Percentiles rank a stretch among this genome's conserved stretches.
Evolutionary conservation across 73 alveolate genomes (phyloP).

Genomic region (Tetrahymena malaccensis): DNA sequence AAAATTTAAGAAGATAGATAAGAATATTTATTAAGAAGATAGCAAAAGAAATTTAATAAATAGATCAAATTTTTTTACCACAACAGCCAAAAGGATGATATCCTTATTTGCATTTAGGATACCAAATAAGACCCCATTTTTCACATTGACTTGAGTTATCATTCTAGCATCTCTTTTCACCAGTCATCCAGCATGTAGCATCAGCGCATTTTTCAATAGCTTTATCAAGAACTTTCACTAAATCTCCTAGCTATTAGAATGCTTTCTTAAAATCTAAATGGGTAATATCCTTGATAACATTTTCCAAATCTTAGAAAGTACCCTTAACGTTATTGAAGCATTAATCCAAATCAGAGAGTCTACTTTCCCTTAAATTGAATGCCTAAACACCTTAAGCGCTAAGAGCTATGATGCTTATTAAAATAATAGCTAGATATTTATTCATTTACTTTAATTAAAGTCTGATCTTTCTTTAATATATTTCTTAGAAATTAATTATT

Average conservation of each 20-base stretch:
- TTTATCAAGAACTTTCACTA: background rate
- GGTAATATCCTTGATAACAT: background rate
- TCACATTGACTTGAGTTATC: conserved; percentile 25
- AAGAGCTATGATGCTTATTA: background rate
- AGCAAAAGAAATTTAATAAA: background rate
- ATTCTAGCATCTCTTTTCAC: background rate
- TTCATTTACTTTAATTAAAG: background rate
- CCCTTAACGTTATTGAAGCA: background rate
- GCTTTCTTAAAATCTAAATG: background rate
- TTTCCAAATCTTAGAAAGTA: background rate
- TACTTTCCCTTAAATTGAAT: background rate
- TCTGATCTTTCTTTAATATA: background rate
- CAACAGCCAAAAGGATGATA: conserved; percentile 41
- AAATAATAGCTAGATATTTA: background rate
- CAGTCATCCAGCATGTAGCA: background rate
- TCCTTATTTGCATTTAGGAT: conserved; percentile 24
- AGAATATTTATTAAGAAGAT: background rate
- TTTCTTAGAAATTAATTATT: too few relatives aligned
- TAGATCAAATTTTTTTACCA: background rate
- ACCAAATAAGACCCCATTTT: conserved; percentile 33
- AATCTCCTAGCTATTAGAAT: background rate
- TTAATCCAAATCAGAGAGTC: background rate
- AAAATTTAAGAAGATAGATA: background rate
- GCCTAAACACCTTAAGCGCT: background rate
- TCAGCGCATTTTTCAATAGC: background rate